phyloP scores from a whole-genome alignment of 2,329 filamentous ascomycete genomes.

The Colletotrichum tropicale region DNA sequence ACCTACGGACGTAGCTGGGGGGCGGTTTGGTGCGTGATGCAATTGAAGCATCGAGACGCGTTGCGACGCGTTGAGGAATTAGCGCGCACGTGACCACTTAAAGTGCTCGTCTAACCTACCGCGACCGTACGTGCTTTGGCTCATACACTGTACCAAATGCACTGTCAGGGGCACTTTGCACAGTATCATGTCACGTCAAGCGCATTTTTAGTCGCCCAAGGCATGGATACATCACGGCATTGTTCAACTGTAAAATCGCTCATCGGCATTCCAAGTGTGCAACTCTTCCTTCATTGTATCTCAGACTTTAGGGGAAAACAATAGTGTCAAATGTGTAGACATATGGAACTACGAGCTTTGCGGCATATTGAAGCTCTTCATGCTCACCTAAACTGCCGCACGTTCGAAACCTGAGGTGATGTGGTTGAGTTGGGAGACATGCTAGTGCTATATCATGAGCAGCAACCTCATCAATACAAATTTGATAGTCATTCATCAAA shows the following conservation, averaged over 20 bases:
- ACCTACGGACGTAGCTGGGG: neutral
- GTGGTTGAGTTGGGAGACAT: neutral
- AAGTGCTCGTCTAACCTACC: neutral
- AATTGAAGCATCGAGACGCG: conserved; percentile 6
- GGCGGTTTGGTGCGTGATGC: neutral
- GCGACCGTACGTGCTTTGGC: neutral
- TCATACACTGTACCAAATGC: neutral
- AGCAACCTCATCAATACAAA: accelerated
- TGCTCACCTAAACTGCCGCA: neutral
- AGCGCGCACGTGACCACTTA: neutral
- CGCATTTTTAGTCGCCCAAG: neutral
- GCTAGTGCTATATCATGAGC: neutral
- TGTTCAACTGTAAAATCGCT: neutral
- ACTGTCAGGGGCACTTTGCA: neutral
- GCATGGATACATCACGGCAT: neutral
- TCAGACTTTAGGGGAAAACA: neutral
- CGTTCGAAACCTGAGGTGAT: neutral
- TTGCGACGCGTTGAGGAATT: neutral
- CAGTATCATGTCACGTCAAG: neutral
- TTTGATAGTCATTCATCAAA: neutral
- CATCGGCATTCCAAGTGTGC: neutral
- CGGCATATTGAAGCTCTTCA: neutral
- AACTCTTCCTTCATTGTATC: neutral
- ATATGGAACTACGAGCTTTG: neutral
- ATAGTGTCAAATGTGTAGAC: neutral